Percentiles rank a stretch among this genome's conserved stretches.
Conservation (phyloP, 768 basidiomycete species). For the Phlebiopsis flavidoalba region DNA sequence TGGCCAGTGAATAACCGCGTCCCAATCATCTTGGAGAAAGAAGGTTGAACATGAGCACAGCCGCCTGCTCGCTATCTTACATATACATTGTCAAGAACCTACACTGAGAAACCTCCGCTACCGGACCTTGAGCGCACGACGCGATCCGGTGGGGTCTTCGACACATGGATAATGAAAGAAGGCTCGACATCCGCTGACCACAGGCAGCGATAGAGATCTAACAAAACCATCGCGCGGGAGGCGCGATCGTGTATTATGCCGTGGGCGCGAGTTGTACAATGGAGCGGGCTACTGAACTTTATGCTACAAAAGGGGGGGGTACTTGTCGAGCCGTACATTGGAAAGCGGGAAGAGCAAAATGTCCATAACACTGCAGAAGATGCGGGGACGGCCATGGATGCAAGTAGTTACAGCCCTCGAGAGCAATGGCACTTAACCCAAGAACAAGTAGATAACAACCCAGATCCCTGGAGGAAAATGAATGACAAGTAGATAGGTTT, state of each 20-base stretch:
- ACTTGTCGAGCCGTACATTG: not conserved
- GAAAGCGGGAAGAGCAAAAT: not conserved
- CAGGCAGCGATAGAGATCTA: not conserved
- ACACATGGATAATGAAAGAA: not conserved
- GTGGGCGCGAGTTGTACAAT: constrained; percentile 4
- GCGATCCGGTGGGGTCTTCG: no score
- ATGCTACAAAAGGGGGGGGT: constrained; percentile 9
- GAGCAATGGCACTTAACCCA: constrained; percentile 4
- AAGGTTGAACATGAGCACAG: no score
- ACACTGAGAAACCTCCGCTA: no score
- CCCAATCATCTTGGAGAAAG: no score
- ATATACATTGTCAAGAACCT: no score
- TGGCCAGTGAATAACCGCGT: no score
- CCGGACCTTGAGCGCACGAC: no score
- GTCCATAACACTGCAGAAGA: not conserved
- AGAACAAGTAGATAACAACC: constrained; percentile 6
- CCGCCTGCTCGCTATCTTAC: no score
- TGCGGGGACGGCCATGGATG: not conserved
- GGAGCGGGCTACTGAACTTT: not conserved
- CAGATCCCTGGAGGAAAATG: constrained; percentile 2
- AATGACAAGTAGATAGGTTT: not conserved
- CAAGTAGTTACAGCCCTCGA: not conserved
- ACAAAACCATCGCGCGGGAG: constrained; percentile 8
- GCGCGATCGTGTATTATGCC: constrained; percentile 11
- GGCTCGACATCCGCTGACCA: not conserved